phyloP scores from a whole-genome alignment of 2,329 filamentous ascomycete species.

The Ascochyta viciae-villosae region DNA sequence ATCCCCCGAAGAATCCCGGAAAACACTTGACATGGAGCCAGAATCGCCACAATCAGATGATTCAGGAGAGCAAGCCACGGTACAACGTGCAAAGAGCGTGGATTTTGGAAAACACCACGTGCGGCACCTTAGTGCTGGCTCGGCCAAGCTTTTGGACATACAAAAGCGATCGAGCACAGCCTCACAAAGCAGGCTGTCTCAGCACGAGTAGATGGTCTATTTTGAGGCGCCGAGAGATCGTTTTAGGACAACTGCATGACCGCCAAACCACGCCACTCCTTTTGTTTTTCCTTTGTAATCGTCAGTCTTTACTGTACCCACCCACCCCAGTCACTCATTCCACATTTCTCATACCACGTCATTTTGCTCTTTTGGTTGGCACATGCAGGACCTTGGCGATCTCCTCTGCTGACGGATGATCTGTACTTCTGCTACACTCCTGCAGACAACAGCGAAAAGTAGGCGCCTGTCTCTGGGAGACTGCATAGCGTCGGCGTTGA shows the following conservation, averaged over 20 bases:
- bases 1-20: slow-evolving; percentile 37
- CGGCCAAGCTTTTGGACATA: slow-evolving; percentile 76
- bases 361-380: slow-evolving; percentile 29
- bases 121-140: slow-evolving; percentile 78
- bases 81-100: slow-evolving; percentile 75
- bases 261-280: slow-evolving; percentile 45
- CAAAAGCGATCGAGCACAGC: slow-evolving; percentile 43
- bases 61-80: slow-evolving; percentile 29
- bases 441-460: slow-evolving; percentile 1
- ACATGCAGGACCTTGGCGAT: slow-evolving; percentile 23
- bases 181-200: slow-evolving; percentile 33
- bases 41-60: slow-evolving; percentile 43
- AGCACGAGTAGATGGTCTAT: slow-evolving; percentile 30
- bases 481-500: slow-evolving; percentile 39
- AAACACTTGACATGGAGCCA: slow-evolving; percentile 38
- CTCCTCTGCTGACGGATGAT: background rate
- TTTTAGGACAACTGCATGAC: slow-evolving; percentile 29
- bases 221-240: slow-evolving; percentile 22
- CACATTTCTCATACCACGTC: slow-evolving; percentile 32
- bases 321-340: slow-evolving; percentile 37
- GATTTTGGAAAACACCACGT: slow-evolving; percentile 70
- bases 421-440: background rate
- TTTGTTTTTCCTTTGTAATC: slow-evolving; percentile 47
- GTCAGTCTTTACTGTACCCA: slow-evolving; percentile 34
- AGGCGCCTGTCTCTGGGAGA: slow-evolving; percentile 19